These are phyloP conservation scores for Mortierella alpina DNA, from an alignment of 192 early-diverging fungal genomes.

Conservation along the genomic window DNA sequence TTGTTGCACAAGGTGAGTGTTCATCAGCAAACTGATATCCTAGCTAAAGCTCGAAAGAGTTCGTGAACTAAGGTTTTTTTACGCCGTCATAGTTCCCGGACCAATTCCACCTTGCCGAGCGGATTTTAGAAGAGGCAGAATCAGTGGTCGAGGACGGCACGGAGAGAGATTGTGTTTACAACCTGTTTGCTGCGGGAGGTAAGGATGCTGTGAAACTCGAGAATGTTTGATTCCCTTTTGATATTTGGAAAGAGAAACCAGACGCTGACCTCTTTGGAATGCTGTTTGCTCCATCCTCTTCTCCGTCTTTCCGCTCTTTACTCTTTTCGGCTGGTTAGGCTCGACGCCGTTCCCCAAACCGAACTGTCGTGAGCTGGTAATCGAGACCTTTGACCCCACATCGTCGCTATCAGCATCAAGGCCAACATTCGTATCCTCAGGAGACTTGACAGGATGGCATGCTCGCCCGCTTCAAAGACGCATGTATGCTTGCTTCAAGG, in stretches of 20 bases:
- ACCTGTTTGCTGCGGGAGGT: constrained; percentile 59
- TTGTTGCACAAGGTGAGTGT: constrained; percentile 60
- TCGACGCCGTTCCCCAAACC: constrained; percentile 62
- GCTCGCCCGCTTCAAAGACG: constrained; percentile 29
- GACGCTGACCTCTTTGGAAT: constrained; percentile 19
- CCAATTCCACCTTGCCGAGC: constrained; percentile 65
- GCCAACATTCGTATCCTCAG: neutral
- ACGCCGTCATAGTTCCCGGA: constrained; percentile 60
- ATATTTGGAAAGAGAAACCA: no score
- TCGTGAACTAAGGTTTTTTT: neutral
- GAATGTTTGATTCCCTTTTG: constrained; percentile 2
- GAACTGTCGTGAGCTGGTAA: constrained; percentile 64
- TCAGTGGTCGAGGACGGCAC: constrained; percentile 57
- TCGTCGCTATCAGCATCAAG: neutral
- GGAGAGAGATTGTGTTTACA: constrained; percentile 68
- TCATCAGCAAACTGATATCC: neutral
- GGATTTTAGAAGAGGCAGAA: constrained; percentile 57
- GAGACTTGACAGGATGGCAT: constrained; percentile 1
- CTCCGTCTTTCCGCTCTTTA: constrained; percentile 9
- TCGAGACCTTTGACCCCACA: constrained; percentile 53
- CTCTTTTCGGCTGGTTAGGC: constrained; percentile 9
- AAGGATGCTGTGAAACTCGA: neutral
- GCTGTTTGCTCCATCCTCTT: neutral
- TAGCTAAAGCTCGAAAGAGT: neutral
- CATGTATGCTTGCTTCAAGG: constrained; percentile 51